Evolutionary conservation across 129 eudicot species (phyloP), one percentile per base, ranked within the genome.

Genomic region (Saussurea involucrata): DNA sequence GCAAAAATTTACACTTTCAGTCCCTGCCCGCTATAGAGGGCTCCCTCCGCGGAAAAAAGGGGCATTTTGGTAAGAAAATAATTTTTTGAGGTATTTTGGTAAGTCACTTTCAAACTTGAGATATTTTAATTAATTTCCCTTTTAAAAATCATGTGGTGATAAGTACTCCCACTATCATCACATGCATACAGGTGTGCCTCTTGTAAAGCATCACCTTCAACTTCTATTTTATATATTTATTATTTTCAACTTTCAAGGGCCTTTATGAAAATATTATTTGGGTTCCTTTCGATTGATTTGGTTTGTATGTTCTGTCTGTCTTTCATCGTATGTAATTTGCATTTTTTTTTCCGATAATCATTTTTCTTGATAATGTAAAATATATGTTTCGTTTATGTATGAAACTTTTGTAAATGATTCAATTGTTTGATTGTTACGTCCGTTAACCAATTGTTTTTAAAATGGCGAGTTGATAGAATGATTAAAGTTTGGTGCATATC

Each of bases 151-250:
- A 44, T 63, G 67, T 44, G 80, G 84, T 74, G 80, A 80, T 74
- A 67, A 74, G 75, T 36, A 80, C 40, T 67, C 66, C 80, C 80
- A 67, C 84, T 67, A 80, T 55, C 65, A 73, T 66, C 15, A 74
- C n/a, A n/a, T n/a, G 61, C 58, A 49, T 49, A 37, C 65, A 24
- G 64, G 21, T 73, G 55, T 80, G 71, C 53, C 76, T 46, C 77
- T 71, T 61, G 77, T 61, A 67, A 73, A 80, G 44, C 46, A 80
- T 72, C 60, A 74, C n/a, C 25, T 17, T 66, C 72, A 64, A 79
- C 83, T 79, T 63, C 1, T 44, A 72, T 32, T 70, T 37, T 60
- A 64, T 74, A 24, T 3, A 36, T 28, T 1, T 28, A 1, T 28
- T 28, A 3, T 10, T 1, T 10, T 34, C 40, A 2, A 4, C 34